Evolutionary conservation across 257 asterid genomes (phyloP), one percentile per base, ranked within the genome.

Genomic region (Salvia rosmarinus): DNA sequence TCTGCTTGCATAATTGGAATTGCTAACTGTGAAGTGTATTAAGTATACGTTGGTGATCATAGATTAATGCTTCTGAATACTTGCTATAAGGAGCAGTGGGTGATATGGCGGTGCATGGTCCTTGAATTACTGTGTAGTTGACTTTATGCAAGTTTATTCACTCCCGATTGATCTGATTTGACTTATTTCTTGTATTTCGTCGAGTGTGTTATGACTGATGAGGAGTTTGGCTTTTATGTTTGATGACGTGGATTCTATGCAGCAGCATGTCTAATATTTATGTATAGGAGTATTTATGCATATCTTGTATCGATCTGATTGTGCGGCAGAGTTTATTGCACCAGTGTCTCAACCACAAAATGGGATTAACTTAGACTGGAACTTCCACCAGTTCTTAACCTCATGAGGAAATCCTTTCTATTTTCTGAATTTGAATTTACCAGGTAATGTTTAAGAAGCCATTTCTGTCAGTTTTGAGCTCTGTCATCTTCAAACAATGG

Each of bases 51-150:
- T 59, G 40, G 71, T 49, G 69, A 32, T 62, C 32, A 32, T 21
- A 28, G 25, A 5, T 25, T 44, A 43, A 9, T 63, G 57, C 46
- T 64, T 43, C 73, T 39, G 28, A 37, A 20, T 25, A 9, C n/a
- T 59, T 20, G 56, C 23, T 52, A 10, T 52, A 44, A 70, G 68
- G 66, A 44, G 46, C 21, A 44, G 68, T 74, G 64, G 37, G 70
- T 49, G 54, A 35, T 74, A 50, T 73, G 23, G 34, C 7, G 37
- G 23, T 64, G 71, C 37, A 44, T 63, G 30, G 42, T 46, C 35
- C 19, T 62, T 37, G 64, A 37, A 20, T 56, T 20, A 21, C 60
- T 64, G 58, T 32, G 28, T 72, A 35, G n/a, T 47, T 37, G 51
- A n/a, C 57, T 52, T 57, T 67, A 23, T 44, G 71, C 23, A 30